Percentiles rank a stretch among this genome's conserved stretches.
phyloP scores from a whole-genome alignment of 441 rosid genomes.

The Croton setiger region DNA sequence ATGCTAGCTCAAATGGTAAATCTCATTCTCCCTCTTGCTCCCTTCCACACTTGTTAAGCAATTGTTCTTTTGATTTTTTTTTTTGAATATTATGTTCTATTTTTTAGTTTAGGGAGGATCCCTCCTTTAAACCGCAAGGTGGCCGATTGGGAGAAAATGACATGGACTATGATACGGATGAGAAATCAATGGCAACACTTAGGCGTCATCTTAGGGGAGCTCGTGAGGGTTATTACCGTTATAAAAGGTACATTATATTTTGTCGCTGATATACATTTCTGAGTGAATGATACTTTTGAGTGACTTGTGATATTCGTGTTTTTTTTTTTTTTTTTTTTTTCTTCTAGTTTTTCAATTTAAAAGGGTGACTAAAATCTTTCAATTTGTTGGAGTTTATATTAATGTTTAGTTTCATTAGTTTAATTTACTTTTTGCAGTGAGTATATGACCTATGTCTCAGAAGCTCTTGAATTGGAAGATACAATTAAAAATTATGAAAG shows the following conservation, averaged over 20 bases:
- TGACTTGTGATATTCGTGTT: no score
- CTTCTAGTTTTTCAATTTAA: not conserved
- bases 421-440: slow-evolving; percentile 52
- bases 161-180: slow-evolving; percentile 99
- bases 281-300: not conserved
- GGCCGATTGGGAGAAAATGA: slow-evolving; percentile 96
- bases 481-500: slow-evolving; percentile 84
- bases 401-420: slow-evolving; percentile 7
- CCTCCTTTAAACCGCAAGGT: slow-evolving; percentile 97
- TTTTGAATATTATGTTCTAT: slow-evolving; percentile 21
- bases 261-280: slow-evolving; percentile 3
- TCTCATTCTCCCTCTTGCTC: slow-evolving; percentile 14
- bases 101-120: slow-evolving; percentile 77
- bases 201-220: slow-evolving; percentile 93
- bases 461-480: slow-evolving; percentile 95
- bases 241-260: slow-evolving; percentile 60
- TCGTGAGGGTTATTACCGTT: slow-evolving; percentile 88
- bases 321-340: not conserved
- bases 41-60: slow-evolving; percentile 7
- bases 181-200: slow-evolving; percentile 96
- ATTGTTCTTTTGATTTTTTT: slow-evolving; percentile 8
- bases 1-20: slow-evolving; percentile 89
- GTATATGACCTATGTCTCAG: slow-evolving; percentile 74
- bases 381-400: not conserved
- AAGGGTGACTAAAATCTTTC: not conserved